Conservation (phyloP, 768 basidiomycete species). For the Psilocybe tampanensis region DNA sequence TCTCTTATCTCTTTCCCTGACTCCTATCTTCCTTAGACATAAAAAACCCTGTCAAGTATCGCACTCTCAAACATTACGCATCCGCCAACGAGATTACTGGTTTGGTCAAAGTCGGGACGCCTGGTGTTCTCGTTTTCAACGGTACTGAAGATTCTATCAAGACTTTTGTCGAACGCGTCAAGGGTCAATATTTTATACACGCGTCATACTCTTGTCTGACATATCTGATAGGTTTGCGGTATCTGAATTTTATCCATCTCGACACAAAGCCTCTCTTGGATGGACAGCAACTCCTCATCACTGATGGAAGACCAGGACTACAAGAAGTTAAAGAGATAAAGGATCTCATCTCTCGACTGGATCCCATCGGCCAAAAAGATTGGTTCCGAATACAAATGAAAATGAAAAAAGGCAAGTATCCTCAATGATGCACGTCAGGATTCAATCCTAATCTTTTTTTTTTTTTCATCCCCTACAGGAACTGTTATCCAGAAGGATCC, state of each 20-base stretch:
- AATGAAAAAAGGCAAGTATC: conserved; percentile 33
- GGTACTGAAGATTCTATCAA: conserved; percentile 36
- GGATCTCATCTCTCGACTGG: conserved; percentile 31
- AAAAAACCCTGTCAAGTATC: conserved; percentile 41
- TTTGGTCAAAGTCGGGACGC: conserved; percentile 45
- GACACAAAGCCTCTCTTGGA: conserved; percentile 31
- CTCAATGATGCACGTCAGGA: too few species aligned
- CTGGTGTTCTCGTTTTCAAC: conserved; percentile 45
- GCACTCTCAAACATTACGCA: conserved; percentile 41
- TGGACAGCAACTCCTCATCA: conserved; percentile 18
- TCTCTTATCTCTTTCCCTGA: background rate
- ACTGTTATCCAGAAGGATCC: too few species aligned
- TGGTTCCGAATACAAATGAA: conserved; percentile 41
- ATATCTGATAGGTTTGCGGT: conserved; percentile 34
- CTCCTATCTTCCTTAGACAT: conserved; percentile 29
- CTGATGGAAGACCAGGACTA: conserved; percentile 31
- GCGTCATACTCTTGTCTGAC: background rate
- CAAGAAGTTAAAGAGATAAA: conserved; percentile 40
- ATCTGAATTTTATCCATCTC: conserved; percentile 46
- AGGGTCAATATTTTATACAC: conserved; percentile 28
- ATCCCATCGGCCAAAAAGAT: conserved; percentile 33
- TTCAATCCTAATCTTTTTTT: too few species aligned
- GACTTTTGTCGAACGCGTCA: conserved; percentile 37
- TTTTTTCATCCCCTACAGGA: too few species aligned
- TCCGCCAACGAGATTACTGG: conserved; percentile 39